Base-by-base conservation (phyloP, 2,329 filamentous ascomycete species). In the Pseudogymnoascus sp. region DNA sequence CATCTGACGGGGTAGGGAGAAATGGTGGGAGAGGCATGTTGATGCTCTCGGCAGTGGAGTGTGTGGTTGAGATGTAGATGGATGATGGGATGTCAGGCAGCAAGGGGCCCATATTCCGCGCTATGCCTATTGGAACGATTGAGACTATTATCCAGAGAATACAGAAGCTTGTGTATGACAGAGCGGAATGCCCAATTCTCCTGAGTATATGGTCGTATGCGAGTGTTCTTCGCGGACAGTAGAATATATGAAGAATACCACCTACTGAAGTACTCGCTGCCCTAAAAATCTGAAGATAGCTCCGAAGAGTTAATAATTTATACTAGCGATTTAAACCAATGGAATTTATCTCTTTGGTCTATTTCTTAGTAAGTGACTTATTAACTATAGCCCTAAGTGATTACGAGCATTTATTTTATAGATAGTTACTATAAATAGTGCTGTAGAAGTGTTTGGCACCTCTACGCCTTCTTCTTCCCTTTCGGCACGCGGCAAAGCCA, bases 401-500 rank as follows among this genome's bases (percentile, higher is more conserved):
- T 7, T 5, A 37, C 4, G 12, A 37, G 11, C 14, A 37, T 14
- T 37, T 14, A 37, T 37, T 12, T 14, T 14, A 40, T n/a, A 6
- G 37, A 6, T 16, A 19, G 1, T 40, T 40, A 16, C 7, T 40
- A 6, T 40, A 40, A 10, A 40, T 16, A 40, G 37, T 2, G 37
- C 37, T 19, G n/a, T 7, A 40, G 7, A 14, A 46, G 41, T 14
- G 1, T 46, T n/a, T 11, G 8, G 12, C 22, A 46, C 14, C 26
- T 19, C 26, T 56, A 33, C 28, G 26, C 26, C 26, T 19, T 56
- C 46, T 19, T 56, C 26, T 46, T 71, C 26, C 70, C 72, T 72
- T 79, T 80, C 6, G 78, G 77, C 62, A 80, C 75, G 7, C 78
- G 73, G 0, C 72, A 75, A 67, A 81, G 71, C 78, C 78, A 84